These are phyloP conservation scores for Colletotrichum musicola DNA, from an alignment of 2,329 filamentous ascomycete genomes.

Conservation along the genomic window DNA sequence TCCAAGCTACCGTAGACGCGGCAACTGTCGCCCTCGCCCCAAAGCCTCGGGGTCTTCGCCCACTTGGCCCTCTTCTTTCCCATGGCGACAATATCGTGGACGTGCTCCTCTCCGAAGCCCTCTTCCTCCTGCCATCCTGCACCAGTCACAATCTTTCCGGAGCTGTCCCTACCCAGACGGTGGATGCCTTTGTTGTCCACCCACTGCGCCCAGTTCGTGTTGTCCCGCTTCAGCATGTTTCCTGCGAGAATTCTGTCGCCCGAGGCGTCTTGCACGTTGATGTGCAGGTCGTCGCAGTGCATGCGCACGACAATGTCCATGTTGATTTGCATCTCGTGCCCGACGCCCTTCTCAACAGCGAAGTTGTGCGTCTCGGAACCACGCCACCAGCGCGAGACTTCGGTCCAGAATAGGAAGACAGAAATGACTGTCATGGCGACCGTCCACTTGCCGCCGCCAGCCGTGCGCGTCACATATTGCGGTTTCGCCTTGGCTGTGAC, in stretches of 20 bases:
- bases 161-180: conserved; percentile 66
- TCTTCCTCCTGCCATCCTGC: conserved; percentile 75
- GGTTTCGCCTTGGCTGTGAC: conserved; percentile 90
- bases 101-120: conserved; percentile 83
- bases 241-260: conserved; percentile 92
- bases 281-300: conserved; percentile 87
- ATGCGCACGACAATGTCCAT: conserved; percentile 93
- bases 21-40: conserved; percentile 77
- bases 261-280: conserved; percentile 96
- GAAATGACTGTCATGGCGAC: conserved; percentile 83
- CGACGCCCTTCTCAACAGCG: conserved; percentile 91
- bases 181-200: conserved; percentile 76
- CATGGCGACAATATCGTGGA: conserved; percentile 89
- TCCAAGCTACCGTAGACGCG: conserved; percentile 91
- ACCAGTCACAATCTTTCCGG: conserved; percentile 68
- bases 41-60: conserved; percentile 80
- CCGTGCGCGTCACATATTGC: conserved; percentile 87
- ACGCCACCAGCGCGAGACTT: conserved; percentile 85
- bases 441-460: conserved; percentile 94
- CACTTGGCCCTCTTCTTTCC: conserved; percentile 73
- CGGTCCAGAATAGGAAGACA: conserved; percentile 79
- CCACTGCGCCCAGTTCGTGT: conserved; percentile 88
- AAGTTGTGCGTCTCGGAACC: conserved; percentile 91
- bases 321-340: conserved; percentile 92
- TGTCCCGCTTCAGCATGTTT: conserved; percentile 78